Percentiles rank a stretch among this genome's conserved stretches.
phyloP scores from a whole-genome alignment of 257 asterid genomes.

The Solanum lycopersicoides region DNA sequence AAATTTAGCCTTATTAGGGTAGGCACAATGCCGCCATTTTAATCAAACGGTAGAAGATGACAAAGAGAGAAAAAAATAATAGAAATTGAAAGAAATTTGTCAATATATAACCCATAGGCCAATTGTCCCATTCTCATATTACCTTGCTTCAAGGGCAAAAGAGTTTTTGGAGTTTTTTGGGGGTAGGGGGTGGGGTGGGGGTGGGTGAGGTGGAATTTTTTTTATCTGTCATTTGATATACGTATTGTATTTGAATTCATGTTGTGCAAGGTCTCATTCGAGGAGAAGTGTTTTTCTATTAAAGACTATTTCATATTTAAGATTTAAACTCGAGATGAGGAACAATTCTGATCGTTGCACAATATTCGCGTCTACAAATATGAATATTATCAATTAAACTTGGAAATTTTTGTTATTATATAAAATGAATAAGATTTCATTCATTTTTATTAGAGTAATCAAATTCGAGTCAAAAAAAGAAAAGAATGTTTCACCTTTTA shows the following conservation, averaged over 20 bases:
- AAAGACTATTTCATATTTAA: too few relatives aligned
- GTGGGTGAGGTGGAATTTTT: background rate
- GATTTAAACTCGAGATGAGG: background rate
- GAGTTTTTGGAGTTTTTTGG: constrained; percentile 5
- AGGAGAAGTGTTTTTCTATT: accelerated
- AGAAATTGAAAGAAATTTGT: background rate
- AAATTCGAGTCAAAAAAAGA: background rate
- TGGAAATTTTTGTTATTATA: background rate
- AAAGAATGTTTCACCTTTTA: accelerated
- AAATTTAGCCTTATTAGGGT: constrained; percentile 21
- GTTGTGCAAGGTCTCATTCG: background rate
- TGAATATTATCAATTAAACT: background rate
- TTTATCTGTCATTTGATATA: too few relatives aligned
- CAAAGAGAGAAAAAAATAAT: background rate
- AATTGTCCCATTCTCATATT: constrained; percentile 20
- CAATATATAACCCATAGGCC: constrained; percentile 13
- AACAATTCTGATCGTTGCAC: too few relatives aligned
- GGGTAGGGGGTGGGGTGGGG: background rate
- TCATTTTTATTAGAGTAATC: background rate
- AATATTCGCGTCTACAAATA: background rate
- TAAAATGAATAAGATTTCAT: accelerated
- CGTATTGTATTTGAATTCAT: too few relatives aligned
- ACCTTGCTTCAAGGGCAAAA: constrained; percentile 38
- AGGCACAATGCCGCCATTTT: constrained; percentile 13
- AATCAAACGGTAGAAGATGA: constrained; percentile 9